Conservation (phyloP, 2,329 filamentous ascomycete genomes). For the Penicillium nordicum region DNA sequence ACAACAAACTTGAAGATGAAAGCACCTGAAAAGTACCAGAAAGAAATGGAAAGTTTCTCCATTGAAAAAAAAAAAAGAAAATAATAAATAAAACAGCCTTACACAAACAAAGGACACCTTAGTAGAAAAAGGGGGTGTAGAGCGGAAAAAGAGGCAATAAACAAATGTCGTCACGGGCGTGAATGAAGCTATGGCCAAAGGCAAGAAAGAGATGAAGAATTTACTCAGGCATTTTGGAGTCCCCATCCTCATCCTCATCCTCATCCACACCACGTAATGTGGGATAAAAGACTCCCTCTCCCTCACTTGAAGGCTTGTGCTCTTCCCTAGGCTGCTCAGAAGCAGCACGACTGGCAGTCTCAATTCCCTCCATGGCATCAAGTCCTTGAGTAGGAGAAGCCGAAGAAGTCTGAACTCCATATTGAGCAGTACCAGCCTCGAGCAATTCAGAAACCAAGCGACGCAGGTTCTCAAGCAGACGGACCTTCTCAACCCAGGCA, state of each 20-base stretch:
- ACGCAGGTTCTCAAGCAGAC: conserved; percentile 60
- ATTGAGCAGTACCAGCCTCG: conserved; percentile 41
- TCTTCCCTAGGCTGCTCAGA: conserved; percentile 43
- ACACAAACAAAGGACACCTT: not conserved
- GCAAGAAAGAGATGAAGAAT: not conserved
- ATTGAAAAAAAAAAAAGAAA: not conserved
- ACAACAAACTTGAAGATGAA: conserved; percentile 3
- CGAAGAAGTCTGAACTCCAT: conserved; percentile 12
- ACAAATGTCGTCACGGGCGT: conserved; percentile 21
- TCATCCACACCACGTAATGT: conserved; percentile 33
- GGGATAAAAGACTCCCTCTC: conserved; percentile 32
- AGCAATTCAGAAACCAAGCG: conserved; percentile 56
- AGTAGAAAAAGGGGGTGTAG: not conserved
- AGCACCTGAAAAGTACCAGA: conserved; percentile 6
- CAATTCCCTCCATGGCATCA: conserved; percentile 34
- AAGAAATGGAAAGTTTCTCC: conserved; percentile 6
- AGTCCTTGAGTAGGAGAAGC: conserved; percentile 20
- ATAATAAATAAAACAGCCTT: not conserved
- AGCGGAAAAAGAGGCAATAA: conserved; percentile 6
- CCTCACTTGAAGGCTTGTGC: conserved; percentile 25
- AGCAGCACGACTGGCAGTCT: conserved; percentile 35
- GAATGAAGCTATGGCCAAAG: conserved; percentile 4
- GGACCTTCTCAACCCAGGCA: conserved; percentile 63
- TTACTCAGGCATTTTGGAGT: conserved; percentile 35
- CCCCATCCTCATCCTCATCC: conserved; percentile 36